Evolutionary conservation across 305 asterid genomes (phyloP), one percentile per base, ranked within the genome.

Genomic region (Rubia tinctorum): DNA sequence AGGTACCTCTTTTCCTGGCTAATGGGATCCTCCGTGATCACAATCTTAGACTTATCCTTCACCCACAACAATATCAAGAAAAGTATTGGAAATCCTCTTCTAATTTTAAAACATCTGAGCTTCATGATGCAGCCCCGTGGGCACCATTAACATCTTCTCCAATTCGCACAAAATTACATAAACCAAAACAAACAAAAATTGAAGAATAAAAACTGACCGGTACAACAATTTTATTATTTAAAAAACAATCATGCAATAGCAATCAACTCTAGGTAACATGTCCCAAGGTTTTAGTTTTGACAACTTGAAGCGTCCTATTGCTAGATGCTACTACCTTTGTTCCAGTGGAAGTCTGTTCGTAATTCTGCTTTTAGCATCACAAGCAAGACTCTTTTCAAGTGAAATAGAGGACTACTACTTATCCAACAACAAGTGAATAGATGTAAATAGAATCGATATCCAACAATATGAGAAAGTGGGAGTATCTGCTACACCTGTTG

Each of bases 401-500:
- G n/a, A 49, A 5, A 17, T 20, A 51, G 8, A 51, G 58, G 58
- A 49, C 58, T 17, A 59, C 43, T 5, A 60, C 39, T 14, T 22
- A 58, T 58, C 60, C 67, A n/a, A 18, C n/a, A 12, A 58, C 53
- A 20, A 8, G 68, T 9, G 44, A 17, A 34, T 10, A 25, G 9
- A 58, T 56, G 27, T 60, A 68, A 14, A 12, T 15, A 18, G 44
- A 8, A 43, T 15, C 1, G 4, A 56, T 17, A 42, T 47, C 45
- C 51, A 60, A 34, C 3, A 39, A 66, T 65, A 68, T 22, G 37
- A 23, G 62, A 56, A 60, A 42, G 44, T 68, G 59, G 71, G 23
- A 80, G n/a, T 88, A 92, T 98, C 98, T 89, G 97, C 97, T 95
- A 81, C 98, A 95, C 77, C 95, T 89, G 78, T 90, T n/a, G n/a